A percentile compares a stretch with the other conserved stretches of the same genome.
phyloP scores from a whole-genome alignment of 2,329 filamentous ascomycete genomes.

The Trichoderma atroviride region DNA sequence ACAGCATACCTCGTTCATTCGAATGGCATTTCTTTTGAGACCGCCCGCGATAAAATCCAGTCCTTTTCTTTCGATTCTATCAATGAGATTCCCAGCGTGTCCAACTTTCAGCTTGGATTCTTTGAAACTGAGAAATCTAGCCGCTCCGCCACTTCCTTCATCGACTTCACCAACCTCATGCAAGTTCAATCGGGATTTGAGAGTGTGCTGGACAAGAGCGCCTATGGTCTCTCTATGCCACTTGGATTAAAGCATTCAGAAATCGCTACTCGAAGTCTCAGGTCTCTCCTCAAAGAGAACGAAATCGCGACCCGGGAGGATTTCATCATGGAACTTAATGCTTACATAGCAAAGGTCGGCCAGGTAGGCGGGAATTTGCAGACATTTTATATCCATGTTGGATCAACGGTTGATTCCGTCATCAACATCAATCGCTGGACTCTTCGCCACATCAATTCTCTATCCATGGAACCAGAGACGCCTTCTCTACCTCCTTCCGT shows the following conservation, averaged over 20 bases:
- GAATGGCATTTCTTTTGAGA: slow-evolving; percentile 60
- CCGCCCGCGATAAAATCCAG: slow-evolving; percentile 63
- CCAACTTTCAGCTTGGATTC: slow-evolving; percentile 64
- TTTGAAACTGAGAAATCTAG: slow-evolving; percentile 49
- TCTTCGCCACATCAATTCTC: slow-evolving; percentile 65
- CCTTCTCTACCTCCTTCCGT: slow-evolving; percentile 41
- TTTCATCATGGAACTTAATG: slow-evolving; percentile 73
- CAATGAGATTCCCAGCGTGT: slow-evolving; percentile 68
- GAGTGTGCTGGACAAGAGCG: slow-evolving; percentile 69
- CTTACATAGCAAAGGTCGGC: slow-evolving; percentile 71
- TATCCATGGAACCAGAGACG: slow-evolving; percentile 46
- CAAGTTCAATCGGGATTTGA: slow-evolving; percentile 75
- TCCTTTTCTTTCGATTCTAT: slow-evolving; percentile 62
- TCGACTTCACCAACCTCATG: slow-evolving; percentile 77
- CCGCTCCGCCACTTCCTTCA: slow-evolving; percentile 36
- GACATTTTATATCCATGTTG: slow-evolving; percentile 76
- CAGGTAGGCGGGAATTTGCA: slow-evolving; percentile 68
- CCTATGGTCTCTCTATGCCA: slow-evolving; percentile 67
- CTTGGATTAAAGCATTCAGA: slow-evolving; percentile 80
- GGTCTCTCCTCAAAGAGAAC: slow-evolving; percentile 71
- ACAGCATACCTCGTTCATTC: slow-evolving; percentile 64
- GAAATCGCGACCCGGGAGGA: slow-evolving; percentile 68
- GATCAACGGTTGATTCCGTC: slow-evolving; percentile 72
- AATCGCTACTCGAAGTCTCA: slow-evolving; percentile 71
- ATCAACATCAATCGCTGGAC: slow-evolving; percentile 78